Conservation (phyloP, 225 moss, liverwort and hornwort species). For the Anthoceros angustus region DNA sequence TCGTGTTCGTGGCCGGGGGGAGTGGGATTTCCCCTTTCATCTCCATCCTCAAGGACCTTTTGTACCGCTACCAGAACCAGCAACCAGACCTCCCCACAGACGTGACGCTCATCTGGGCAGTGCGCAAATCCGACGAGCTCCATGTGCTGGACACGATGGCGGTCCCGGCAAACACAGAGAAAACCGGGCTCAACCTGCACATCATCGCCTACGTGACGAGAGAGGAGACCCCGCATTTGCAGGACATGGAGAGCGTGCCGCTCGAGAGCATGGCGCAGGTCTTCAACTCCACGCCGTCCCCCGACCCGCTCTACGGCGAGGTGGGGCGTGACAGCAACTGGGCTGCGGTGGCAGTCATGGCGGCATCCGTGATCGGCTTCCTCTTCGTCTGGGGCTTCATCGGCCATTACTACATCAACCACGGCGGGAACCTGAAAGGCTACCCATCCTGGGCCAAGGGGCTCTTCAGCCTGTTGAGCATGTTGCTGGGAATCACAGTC, state of each 20-base stretch:
- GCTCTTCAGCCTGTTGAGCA: conserved; percentile 15
- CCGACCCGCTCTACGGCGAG: not conserved
- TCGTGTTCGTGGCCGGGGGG: conserved; percentile 21
- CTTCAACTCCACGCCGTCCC: not conserved
- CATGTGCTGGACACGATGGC: conserved; percentile 17
- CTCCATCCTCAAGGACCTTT: conserved; percentile 29
- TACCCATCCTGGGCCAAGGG: conserved; percentile 15
- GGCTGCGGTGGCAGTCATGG: conserved; percentile 17
- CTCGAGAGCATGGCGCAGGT: not conserved
- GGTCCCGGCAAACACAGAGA: conserved; percentile 15
- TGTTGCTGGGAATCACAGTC: conserved; percentile 17
- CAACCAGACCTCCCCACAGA: conserved; percentile 23
- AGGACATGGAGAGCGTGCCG: not conserved
- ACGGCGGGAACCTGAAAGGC: not conserved
- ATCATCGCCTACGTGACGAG: conserved; percentile 17
- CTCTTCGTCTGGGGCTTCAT: conserved; percentile 22
- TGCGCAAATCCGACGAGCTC: conserved; percentile 19
- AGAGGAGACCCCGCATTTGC: not conserved
- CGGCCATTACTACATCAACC: conserved; percentile 19
- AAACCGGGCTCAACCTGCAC: conserved; percentile 16
- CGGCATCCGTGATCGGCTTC: conserved; percentile 15
- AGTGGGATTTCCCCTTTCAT: conserved; percentile 47
- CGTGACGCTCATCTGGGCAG: conserved; percentile 31
- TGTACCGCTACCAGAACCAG: conserved; percentile 18
- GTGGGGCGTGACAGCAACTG: conserved; percentile 15